phyloP scores from a whole-genome alignment of 1,284 basidiomycete genomes.

The Tilletia walkeri region DNA sequence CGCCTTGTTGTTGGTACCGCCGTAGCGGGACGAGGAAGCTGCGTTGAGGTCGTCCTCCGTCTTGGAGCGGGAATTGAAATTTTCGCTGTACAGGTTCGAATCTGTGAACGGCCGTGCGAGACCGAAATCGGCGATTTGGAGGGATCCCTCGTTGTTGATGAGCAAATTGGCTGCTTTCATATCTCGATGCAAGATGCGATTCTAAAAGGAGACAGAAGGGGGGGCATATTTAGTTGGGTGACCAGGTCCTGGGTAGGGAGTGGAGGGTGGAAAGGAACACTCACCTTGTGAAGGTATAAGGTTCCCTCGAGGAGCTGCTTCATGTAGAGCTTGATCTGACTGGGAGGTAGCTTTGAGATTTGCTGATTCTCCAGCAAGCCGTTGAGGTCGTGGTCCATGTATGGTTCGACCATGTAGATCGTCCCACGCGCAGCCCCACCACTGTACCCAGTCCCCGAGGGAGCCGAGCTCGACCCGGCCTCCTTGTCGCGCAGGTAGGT shows the following conservation, averaged over 20 bases:
- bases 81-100: conserved; percentile 17
- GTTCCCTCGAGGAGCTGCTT: conserved; percentile 91
- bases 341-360: conserved; percentile 44
- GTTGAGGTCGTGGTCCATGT: conserved; percentile 98
- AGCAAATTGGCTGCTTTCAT: conserved; percentile 98
- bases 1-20: background rate
- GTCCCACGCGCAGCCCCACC: conserved; percentile 58
- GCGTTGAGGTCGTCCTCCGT: too few species aligned
- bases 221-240: background rate
- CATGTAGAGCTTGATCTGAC: conserved; percentile 89
- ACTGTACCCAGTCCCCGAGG: background rate
- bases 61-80: background rate
- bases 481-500: background rate
- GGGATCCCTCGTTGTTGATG: conserved; percentile 68
- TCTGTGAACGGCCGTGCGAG: conserved; percentile 68
- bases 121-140: conserved; percentile 84
- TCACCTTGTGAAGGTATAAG: conserved; percentile 86
- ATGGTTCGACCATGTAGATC: conserved; percentile 95
- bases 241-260: too few species aligned
- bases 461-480: background rate
- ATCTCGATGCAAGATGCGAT: conserved; percentile 92
- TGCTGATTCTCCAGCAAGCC: conserved; percentile 75
- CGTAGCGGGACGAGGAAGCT: too few species aligned
- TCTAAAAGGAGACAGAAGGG: conserved; percentile 61
- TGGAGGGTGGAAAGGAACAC: conserved; percentile 35